Conservation (phyloP, 768 basidiomycete species). For the Boletellus sp. region DNA sequence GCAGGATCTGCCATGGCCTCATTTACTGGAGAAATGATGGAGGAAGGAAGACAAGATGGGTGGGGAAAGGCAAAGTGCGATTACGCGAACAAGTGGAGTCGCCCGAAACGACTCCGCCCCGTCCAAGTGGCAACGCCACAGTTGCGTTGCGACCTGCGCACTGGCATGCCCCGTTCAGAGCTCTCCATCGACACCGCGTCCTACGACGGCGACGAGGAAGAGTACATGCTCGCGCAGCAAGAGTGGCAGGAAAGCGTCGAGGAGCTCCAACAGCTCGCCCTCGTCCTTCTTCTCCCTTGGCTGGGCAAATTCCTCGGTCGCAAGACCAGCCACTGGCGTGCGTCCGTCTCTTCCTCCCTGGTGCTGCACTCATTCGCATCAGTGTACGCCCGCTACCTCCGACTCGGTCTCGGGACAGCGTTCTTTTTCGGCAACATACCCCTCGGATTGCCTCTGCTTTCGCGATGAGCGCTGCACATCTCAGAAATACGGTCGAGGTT, state of each 20-base stretch:
- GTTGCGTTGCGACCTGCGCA: neutral
- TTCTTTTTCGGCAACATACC: slow-evolving; percentile 54
- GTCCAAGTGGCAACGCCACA: slow-evolving; percentile 17
- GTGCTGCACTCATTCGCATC: slow-evolving; percentile 9
- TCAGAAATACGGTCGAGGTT: slow-evolving; percentile 30
- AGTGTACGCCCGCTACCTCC: slow-evolving; percentile 73
- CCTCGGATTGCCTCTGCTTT: slow-evolving; percentile 10
- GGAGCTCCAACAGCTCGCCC: slow-evolving; percentile 78
- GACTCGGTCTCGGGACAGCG: slow-evolving; percentile 55
- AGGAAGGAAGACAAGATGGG: slow-evolving; percentile 11
- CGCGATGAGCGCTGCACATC: slow-evolving; percentile 13
- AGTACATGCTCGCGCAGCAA: slow-evolving; percentile 72
- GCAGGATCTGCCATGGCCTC: slow-evolving; percentile 49
- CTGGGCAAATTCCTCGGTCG: slow-evolving; percentile 87
- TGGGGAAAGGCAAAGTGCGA: slow-evolving; percentile 10
- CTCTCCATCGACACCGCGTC: slow-evolving; percentile 57
- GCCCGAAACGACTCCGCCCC: slow-evolving; percentile 6
- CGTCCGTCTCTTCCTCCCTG: slow-evolving; percentile 28
- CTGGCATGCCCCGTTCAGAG: slow-evolving; percentile 64
- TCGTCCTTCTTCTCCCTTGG: slow-evolving; percentile 79
- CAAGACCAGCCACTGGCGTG: slow-evolving; percentile 83
- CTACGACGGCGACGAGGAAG: slow-evolving; percentile 66
- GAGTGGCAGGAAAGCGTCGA: slow-evolving; percentile 92
- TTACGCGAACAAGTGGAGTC: slow-evolving; percentile 14
- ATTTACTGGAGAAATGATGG: slow-evolving; percentile 34